Percentiles rank a stretch among this genome's conserved stretches.
phyloP scores from a whole-genome alignment of 768 basidiomycete genomes.

The Wakefieldia striispora region DNA sequence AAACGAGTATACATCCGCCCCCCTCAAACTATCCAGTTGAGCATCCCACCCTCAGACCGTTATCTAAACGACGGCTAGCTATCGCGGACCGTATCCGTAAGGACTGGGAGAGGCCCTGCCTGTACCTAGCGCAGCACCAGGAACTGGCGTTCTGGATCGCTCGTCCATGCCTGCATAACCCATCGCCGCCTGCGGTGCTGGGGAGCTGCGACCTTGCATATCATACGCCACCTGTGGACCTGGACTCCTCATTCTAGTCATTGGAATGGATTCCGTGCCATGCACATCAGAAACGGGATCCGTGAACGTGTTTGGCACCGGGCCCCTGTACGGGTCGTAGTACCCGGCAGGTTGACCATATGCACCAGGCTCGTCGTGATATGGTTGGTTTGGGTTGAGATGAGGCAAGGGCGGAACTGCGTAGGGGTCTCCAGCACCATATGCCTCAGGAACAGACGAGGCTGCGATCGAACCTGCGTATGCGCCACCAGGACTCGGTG shows the following conservation, averaged over 20 bases:
- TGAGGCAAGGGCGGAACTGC: constrained; percentile 82
- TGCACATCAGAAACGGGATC: constrained; percentile 34
- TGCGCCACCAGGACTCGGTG: constrained; percentile 44
- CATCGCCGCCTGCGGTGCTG: constrained; percentile 42
- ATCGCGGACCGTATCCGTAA: constrained; percentile 40
- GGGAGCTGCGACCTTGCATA: constrained; percentile 34
- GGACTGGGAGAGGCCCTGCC: constrained; percentile 48
- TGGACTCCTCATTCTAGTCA: constrained; percentile 51
- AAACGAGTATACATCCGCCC: constrained; percentile 26
- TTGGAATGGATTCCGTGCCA: constrained; percentile 65
- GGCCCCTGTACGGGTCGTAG: constrained; percentile 81
- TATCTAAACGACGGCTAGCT: constrained; percentile 6
- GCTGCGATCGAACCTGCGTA: constrained; percentile 42
- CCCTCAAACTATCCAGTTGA: constrained; percentile 5
- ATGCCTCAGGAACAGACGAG: constrained; percentile 46
- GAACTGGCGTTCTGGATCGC: constrained; percentile 30
- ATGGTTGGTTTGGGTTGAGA: constrained; percentile 73
- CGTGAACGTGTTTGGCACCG: constrained; percentile 64
- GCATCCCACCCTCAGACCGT: background rate
- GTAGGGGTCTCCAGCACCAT: constrained; percentile 59
- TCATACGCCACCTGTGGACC: constrained; percentile 43
- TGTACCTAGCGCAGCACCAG: constrained; percentile 18
- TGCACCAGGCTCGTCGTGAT: constrained; percentile 64
- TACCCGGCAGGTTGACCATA: constrained; percentile 43
- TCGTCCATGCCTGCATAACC: constrained; percentile 34